Conservation (phyloP, 129 eudicot species). For the sunflower (Helianthus annuus) region DNA sequence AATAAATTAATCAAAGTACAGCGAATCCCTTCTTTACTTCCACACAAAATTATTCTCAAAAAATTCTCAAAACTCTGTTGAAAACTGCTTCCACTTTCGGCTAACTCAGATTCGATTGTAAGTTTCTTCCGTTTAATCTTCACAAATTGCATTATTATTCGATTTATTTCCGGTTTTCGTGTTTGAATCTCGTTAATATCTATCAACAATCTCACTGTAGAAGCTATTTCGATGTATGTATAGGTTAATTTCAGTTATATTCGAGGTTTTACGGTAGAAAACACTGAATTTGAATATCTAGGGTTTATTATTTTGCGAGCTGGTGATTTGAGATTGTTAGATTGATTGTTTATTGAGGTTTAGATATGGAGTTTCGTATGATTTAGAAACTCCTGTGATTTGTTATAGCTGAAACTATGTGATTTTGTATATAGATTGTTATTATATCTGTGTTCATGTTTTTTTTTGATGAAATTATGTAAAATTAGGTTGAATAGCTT, state of each 20-base stretch:
- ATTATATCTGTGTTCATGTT: constrained; percentile 1
- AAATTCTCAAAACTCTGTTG: not conserved
- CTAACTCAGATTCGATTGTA: constrained; percentile 21
- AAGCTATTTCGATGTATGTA: not conserved
- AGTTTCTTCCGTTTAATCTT: not conserved
- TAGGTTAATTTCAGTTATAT: constrained; percentile 4
- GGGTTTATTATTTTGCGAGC: not conserved
- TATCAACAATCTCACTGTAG: not conserved
- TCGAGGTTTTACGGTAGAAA: not conserved
- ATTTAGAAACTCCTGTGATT: constrained; percentile 1
- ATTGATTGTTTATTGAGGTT: not conserved
- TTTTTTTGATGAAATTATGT: not conserved
- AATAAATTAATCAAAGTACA: constrained; percentile 17
- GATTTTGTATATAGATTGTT: not conserved
- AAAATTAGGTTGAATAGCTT: no score
- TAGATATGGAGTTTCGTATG: not conserved
- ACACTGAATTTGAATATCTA: not conserved
- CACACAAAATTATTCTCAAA: constrained; percentile 13
- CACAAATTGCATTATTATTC: not conserved
- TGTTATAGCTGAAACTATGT: not conserved
- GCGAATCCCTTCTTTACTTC: constrained; percentile 29
- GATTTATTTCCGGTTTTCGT: not conserved
- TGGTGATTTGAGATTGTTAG: not conserved
- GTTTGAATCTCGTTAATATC: not conserved
- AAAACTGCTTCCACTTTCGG: constrained; percentile 5